Evolutionary conservation across 805 yeast genomes (phyloP), one percentile per base, ranked within the genome.

Genomic region (Spathaspora passalidarum): DNA sequence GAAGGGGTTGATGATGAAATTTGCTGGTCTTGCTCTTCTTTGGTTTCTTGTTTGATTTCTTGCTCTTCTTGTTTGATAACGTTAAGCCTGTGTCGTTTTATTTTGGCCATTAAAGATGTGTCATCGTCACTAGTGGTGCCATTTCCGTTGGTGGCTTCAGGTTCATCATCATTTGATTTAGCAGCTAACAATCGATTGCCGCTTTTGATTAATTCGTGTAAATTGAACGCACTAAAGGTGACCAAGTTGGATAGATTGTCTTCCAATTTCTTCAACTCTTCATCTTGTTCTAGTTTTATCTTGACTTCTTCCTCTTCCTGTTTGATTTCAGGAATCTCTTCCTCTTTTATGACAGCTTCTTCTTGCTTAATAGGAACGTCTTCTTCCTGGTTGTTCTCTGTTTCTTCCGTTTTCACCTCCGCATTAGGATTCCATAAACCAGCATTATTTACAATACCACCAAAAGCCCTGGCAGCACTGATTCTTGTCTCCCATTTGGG

Each of bases 401-500:
- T 55, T 26, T 49, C 43, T 40, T 60, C 63, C 43, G 52, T 37
- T 61, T 56, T 36, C 32, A 63, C 72, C 21, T 64, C 66, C 7
- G 59, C 54, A 54, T 86, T 87, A 1, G 98, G 98, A 57, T 88
- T 89, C 98, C 98, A 94, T 23, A 72, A 57, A 0, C 78, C 76
- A 1, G 91, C 82, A 63, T 88, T 84, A 38, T 81, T 79, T 3
- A 90, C 92, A 22, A 94, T 90, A 3, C 96, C 96, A 7, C 98
- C 98, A 55, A 94, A 79, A 0, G 99, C 98, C 45, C 89, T 73
- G 0, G 97, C 97, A 1, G 99, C 94, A 1, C 98, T 83, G 1
- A 87, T 84, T 62, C 99, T 78, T 0, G 99, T 91, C 63, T 94
- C 99, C 99, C 99, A 94, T 66, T 84, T 89, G 47, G 74, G 77